Percentiles rank a stretch among this genome's conserved stretches.
Evolutionary conservation across 73 alveolate species (phyloP).

Genomic region (Blepharisma stoltei): DNA sequence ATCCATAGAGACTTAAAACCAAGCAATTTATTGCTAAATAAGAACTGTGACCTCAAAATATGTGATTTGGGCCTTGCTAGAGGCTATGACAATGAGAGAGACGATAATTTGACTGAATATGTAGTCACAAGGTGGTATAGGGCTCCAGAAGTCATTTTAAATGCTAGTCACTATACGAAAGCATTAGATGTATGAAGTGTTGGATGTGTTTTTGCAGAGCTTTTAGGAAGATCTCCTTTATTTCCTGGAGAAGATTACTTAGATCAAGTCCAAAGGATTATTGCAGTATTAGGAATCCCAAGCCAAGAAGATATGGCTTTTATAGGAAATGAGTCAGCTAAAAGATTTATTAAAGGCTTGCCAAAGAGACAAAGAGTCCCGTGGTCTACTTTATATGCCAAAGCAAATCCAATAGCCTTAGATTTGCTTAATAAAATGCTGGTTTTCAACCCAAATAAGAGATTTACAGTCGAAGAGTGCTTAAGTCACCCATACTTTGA

Average conservation of each 20-base stretch:
- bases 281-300: constrained; percentile 89
- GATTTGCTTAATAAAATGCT: constrained; percentile 87
- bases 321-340: constrained; percentile 85
- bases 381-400: constrained; percentile 81
- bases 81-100: constrained; percentile 70
- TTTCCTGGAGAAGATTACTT: constrained; percentile 90
- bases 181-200: constrained; percentile 81
- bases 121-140: constrained; percentile 69
- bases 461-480: constrained; percentile 83
- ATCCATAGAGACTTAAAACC: constrained; percentile 87
- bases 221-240: constrained; percentile 83
- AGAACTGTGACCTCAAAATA: constrained; percentile 81
- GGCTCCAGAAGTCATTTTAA: constrained; percentile 61
- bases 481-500: constrained; percentile 88
- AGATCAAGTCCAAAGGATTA: constrained; percentile 76
- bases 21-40: constrained; percentile 72
- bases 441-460: constrained; percentile 85
- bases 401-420: constrained; percentile 81
- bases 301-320: constrained; percentile 80
- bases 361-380: constrained; percentile 80
- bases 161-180: constrained; percentile 75
- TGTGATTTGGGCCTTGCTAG: constrained; percentile 79
- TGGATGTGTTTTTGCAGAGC: constrained; percentile 83
- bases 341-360: constrained; percentile 73
- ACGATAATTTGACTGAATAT: constrained; percentile 67